Percentiles rank a stretch among this genome's conserved stretches.
Evolutionary conservation across 2,329 filamentous ascomycete genomes (phyloP).

Genomic region (Penicillium frequentans): DNA sequence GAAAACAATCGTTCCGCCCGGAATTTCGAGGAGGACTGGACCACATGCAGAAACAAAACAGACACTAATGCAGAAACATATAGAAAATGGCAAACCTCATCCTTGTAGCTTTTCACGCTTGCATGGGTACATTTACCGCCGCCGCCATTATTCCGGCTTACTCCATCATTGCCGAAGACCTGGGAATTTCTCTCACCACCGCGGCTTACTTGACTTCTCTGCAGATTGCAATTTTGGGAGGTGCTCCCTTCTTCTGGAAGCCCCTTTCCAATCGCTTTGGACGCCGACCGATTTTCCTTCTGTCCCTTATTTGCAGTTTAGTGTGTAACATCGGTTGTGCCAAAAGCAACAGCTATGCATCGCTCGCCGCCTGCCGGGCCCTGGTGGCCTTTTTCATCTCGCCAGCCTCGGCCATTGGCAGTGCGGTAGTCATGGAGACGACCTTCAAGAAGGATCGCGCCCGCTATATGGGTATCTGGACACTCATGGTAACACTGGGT

Average conservation of each 20-base stretch:
- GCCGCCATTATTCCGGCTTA: constrained; percentile 59
- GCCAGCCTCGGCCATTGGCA: constrained; percentile 56
- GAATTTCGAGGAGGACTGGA: not conserved
- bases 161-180: constrained; percentile 52
- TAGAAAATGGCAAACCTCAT: constrained; percentile 57
- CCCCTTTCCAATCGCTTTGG: constrained; percentile 55
- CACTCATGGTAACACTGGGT: constrained; percentile 52
- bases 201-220: constrained; percentile 56
- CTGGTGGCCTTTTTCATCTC: constrained; percentile 58
- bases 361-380: constrained; percentile 54
- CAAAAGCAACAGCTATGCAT: constrained; percentile 49
- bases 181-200: constrained; percentile 50
- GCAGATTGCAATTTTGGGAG: constrained; percentile 54
- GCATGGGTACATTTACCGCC: constrained; percentile 60
- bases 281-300: constrained; percentile 55
- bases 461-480: constrained; percentile 60
- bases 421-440: constrained; percentile 58
- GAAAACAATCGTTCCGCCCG: not conserved
- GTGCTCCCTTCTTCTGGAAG: constrained; percentile 55
- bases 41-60: constrained; percentile 3
- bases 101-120: constrained; percentile 59
- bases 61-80: not conserved
- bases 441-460: constrained; percentile 58
- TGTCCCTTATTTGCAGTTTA: constrained; percentile 52
- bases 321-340: constrained; percentile 58